Evolutionary conservation across 495 filamentous ascomycete species (phyloP).

Genomic region (Aspergillus ellipticus): DNA sequence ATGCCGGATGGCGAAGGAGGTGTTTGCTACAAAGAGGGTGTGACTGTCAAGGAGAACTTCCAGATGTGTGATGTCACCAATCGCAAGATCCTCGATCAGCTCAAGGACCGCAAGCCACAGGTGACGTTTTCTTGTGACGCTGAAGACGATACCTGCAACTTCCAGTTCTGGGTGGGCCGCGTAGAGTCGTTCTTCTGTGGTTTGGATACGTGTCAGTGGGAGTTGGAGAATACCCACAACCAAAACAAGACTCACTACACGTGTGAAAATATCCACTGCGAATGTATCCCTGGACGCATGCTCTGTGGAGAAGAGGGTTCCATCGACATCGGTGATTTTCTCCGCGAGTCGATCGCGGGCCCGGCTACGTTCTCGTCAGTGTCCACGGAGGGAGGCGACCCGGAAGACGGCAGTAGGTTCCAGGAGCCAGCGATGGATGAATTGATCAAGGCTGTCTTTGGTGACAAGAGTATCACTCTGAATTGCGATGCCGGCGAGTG

Average conservation of each 20-base stretch:
- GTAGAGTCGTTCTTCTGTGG: constrained; percentile 95
- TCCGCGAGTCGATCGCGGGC: constrained; percentile 73
- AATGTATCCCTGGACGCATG: constrained; percentile 87
- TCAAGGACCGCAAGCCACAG: constrained; percentile 79
- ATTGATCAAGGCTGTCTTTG: constrained; percentile 82
- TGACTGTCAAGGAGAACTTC: constrained; percentile 89
- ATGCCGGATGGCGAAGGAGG: constrained; percentile 76
- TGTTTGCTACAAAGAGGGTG: constrained; percentile 86
- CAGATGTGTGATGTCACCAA: constrained; percentile 99
- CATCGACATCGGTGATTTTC: constrained; percentile 87
- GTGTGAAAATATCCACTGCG: constrained; percentile 79
- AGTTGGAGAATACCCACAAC: constrained; percentile 58
- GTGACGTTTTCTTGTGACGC: constrained; percentile 89
- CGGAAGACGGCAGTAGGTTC: constrained; percentile 69
- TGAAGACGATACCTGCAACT: constrained; percentile 73
- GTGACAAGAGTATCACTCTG: constrained; percentile 81
- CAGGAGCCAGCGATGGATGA: constrained; percentile 87
- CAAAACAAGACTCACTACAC: constrained; percentile 79
- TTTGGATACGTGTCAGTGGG: constrained; percentile 75
- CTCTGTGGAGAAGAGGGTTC: constrained; percentile 88
- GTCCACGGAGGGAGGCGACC: constrained; percentile 56
- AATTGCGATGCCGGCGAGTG: constrained; percentile 86
- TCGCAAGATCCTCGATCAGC: constrained; percentile 79
- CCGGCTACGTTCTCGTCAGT: constrained; percentile 77
- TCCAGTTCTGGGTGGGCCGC: constrained; percentile 97